Base-by-base conservation (phyloP, 768 basidiomycete species). In the Arthromyces matolae region DNA sequence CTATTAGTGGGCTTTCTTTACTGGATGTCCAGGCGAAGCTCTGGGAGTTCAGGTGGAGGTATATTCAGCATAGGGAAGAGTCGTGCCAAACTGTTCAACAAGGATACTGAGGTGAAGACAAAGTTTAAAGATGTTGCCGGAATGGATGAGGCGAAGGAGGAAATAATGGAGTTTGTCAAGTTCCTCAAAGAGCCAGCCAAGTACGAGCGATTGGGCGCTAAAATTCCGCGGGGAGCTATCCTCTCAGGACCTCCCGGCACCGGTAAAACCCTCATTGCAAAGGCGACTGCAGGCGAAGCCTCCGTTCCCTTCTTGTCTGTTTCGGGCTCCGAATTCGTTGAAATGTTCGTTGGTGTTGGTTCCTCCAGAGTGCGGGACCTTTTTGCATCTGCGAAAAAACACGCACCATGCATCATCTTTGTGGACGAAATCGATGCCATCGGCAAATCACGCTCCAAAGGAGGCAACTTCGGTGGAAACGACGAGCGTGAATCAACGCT, bases 111-210 rank as follows among this genome's bases (percentile, higher is more conserved):
- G 43, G 86, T 98, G 62, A 87, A 83, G 64, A 83, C 88, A 60
- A 89, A 89, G 65, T 99, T 99, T 74, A 84, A 84, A 70, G 93
- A 99, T 63, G 92, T 99, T 14, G 96, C 96, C 12, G 96, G 96
- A 29, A 98, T 98, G 95, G 96, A 99, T 70, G 96, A 99, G 69
- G 96, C 94, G 35, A 99, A 99, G 75, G 90, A 94, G 73, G 96
- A 99, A 72, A 95, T 99, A 59, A 95, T 98, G 91, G 96, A 99
- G 65, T 99, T 98, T 58, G 96, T 99, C 64, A 94, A 96, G 59
- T 98, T 99, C 75, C 75, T 99, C 61, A 97, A 97, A 72, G 89
- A 98, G 48, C 96, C 96, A 10, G 71, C 82, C 24, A 88, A 86
- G 65, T 99, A 96, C 71, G 91, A 97, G 71, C 91, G 84, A 56